Percentiles rank a stretch among this genome's conserved stretches.
These are phyloP conservation scores for Arachnomyces sp. DNA, from an alignment of 2,329 filamentous ascomycete species.

Conservation along the genomic window DNA sequence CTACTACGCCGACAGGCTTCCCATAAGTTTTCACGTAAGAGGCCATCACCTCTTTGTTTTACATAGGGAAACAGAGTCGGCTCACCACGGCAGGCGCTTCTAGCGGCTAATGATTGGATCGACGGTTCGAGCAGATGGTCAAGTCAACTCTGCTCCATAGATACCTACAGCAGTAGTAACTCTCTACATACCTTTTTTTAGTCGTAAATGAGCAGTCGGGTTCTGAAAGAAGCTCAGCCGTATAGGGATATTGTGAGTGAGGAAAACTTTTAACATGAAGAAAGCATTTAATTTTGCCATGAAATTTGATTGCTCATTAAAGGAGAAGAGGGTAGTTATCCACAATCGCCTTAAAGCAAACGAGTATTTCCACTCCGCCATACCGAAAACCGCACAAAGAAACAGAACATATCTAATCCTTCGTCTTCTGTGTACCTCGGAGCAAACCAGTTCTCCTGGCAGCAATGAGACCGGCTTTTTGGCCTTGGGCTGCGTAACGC, in stretches of 20 bases:
- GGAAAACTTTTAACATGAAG: constrained; percentile 29
- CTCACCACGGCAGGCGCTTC: no score
- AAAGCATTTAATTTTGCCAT: constrained; percentile 23
- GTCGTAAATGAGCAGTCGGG: no score
- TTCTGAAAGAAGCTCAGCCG: no score
- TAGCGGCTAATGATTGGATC: no score
- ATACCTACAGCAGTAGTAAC: no score
- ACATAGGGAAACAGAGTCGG: no score
- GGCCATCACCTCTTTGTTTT: no score
- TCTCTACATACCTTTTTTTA: no score
- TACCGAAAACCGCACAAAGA: constrained; percentile 54
- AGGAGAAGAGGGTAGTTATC: constrained; percentile 31
- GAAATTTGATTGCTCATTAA: constrained; percentile 31
- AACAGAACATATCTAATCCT: constrained; percentile 68
- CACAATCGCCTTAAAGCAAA: constrained; percentile 35
- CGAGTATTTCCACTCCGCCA: constrained; percentile 35
- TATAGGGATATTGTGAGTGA: constrained; percentile 32
- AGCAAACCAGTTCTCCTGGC: constrained; percentile 99
- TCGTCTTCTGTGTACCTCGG: constrained; percentile 99
- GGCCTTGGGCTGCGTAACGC: constrained; percentile 93
- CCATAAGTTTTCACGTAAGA: no score
- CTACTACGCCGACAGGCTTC: no score
- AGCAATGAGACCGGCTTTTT: constrained; percentile 99
- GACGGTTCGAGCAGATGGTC: no score
- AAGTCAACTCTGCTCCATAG: no score